A percentile compares a stretch with the other conserved stretches of the same genome.
These are phyloP conservation scores for Neostapfia colusana DNA, from an alignment of 176 grass and related monocot species.

Conservation along the genomic window DNA sequence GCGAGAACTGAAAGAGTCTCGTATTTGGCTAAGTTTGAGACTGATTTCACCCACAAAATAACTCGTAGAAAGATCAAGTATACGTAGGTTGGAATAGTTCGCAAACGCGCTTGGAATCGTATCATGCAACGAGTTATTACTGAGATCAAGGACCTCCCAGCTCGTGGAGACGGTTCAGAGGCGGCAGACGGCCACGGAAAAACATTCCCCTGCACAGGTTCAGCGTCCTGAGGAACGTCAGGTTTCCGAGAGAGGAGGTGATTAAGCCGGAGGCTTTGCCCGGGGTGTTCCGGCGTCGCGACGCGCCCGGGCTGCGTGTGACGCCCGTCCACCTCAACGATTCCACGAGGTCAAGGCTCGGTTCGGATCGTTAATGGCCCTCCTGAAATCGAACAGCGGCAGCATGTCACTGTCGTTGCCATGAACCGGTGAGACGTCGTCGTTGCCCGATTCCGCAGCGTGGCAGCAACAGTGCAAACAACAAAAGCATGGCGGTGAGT, in stretches of 20 bases:
- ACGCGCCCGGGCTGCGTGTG: background rate
- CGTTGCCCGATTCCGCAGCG: background rate
- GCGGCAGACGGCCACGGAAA: too few relatives aligned
- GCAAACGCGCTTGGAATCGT: too few relatives aligned
- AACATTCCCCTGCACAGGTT: too few relatives aligned
- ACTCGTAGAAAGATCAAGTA: too few relatives aligned
- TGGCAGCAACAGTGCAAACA: background rate
- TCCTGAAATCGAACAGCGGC: background rate
- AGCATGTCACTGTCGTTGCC: background rate
- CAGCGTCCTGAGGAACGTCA: background rate
- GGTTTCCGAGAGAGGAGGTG: background rate
- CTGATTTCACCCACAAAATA: too few relatives aligned
- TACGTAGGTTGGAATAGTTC: too few relatives aligned
- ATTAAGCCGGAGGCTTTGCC: background rate
- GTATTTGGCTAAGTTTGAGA: too few relatives aligned
- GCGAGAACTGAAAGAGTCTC: too few relatives aligned
- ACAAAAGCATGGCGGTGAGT: background rate
- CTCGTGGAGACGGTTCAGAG: too few relatives aligned
- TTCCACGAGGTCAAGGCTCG: background rate
- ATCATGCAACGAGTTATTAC: too few relatives aligned
- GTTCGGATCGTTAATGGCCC: background rate
- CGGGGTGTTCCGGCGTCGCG: fast-evolving
- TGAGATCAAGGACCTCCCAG: too few relatives aligned
- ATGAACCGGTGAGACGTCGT: background rate
- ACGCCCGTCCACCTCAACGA: background rate